Base-by-base conservation (phyloP, 2,329 filamentous ascomycete species). In the Phoma sp. region DNA sequence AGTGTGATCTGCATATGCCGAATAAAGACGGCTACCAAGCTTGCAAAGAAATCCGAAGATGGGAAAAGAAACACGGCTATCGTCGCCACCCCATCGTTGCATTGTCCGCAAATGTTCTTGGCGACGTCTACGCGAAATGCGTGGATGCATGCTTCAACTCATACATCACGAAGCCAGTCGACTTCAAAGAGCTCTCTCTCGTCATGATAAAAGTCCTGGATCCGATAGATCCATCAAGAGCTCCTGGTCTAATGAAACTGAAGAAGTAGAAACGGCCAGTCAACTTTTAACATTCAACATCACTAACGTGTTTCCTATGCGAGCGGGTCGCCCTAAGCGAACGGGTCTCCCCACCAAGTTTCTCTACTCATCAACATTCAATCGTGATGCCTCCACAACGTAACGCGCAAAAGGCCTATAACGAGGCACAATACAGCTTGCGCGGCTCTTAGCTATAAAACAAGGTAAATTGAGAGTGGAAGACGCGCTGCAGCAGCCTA, bases 1-100 rank as follows among this genome's bases (percentile, higher is more conserved):
- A 92, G 89, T 95, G 91, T 69, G 91, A 96, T 76, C 83, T 96
- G 33, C 91, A 95, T 69, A 96, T 95, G 91, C 91, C 91, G 42
- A 90, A 91, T 73, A 96, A 95, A 74, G 91, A 96, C 68, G 91
- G 91, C 47, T 95, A 93, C 72, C 88, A 93, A 71, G 90, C 91
- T 23, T 95, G 91, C 72, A 87, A 87, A 59, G 91, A 95, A 65
- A 90, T 96, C 56, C 85, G 91, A 42, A 80, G 83, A 47, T 95
- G 91, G 91, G 91, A 96, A 72, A 79, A 79, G 58, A 78, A 83
- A 54, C 78, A 82, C 52, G 77, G 80, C 3, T 78, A 82, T 45
- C 70, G 78, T n/a, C 80, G 76, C 45, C 81, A 92, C 70, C 91
- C 91, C 23, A 93, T 96, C 69, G 91, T 96, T 64, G 91, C 91